Conservation (phyloP, 441 rosid genomes). For the Populus trichocarpa region DNA sequence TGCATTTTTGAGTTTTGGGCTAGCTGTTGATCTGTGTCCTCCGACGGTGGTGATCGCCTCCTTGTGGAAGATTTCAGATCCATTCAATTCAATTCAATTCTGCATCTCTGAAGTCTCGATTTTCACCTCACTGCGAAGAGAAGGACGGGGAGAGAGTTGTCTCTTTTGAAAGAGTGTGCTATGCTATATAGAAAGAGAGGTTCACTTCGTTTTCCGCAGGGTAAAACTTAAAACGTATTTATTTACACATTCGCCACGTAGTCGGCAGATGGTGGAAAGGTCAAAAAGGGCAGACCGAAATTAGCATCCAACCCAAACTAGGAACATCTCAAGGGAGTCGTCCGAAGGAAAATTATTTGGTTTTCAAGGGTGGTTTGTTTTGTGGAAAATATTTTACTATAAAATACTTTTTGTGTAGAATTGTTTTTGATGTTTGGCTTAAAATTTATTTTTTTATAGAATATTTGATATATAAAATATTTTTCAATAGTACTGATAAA, state of each 20-base stretch:
- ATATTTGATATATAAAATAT: no score
- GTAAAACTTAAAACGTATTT: background rate
- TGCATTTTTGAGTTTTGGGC: conserved; percentile 20
- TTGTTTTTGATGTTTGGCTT: no score
- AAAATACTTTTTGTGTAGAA: no score
- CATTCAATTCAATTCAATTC: conserved; percentile 22
- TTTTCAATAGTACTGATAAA: no score
- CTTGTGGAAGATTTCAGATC: conserved; percentile 46
- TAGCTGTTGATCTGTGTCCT: conserved; percentile 24
- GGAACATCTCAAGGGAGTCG: background rate
- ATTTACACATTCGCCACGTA: background rate
- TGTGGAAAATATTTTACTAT: no score
- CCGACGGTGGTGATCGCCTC: conserved; percentile 40
- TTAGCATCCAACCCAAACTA: background rate
- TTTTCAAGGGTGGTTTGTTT: no score
- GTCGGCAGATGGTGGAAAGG: background rate
- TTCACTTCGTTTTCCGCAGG: background rate
- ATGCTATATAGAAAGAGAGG: background rate
- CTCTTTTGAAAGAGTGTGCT: background rate
- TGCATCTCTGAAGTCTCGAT: background rate
- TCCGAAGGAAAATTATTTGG: no score
- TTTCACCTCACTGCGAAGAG: background rate
- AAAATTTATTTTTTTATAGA: no score
- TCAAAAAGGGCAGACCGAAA: background rate
- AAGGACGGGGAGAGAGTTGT: background rate